Conservation (phyloP, 192 early-diverging fungal species). For the Backusella macrospora region DNA sequence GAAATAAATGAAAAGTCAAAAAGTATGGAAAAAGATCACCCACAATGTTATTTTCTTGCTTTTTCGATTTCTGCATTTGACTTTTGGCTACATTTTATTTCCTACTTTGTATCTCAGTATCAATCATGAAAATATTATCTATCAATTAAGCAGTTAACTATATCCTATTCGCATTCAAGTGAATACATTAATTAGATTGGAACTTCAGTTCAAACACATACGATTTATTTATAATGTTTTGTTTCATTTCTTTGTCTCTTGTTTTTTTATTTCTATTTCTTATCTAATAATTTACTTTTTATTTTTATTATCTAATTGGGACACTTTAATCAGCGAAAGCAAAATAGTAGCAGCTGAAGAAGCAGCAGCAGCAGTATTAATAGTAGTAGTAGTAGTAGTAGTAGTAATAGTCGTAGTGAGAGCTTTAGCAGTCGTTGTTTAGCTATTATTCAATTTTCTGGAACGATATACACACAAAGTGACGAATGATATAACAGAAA, state of each 20-base stretch:
- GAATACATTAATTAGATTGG: no score
- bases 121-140: neutral
- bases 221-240: neutral
- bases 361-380: no score
- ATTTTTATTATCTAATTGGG: neutral
- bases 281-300: neutral
- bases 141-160: no score
- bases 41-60: neutral
- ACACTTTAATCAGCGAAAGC: neutral
- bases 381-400: neutral
- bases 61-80: neutral
- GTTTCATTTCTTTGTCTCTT: neutral
- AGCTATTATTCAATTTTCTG: constrained; percentile 33
- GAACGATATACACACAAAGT: neutral
- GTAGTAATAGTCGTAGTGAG: neutral
- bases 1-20: neutral
- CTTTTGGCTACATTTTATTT: neutral
- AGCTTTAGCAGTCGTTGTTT: constrained; percentile 29
- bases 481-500: neutral
- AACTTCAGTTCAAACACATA: neutral
- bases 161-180: no score
- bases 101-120: no score
- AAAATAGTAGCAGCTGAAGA: no score
- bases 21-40: neutral
- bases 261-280: neutral